Percentiles rank a stretch among this genome's conserved stretches.
These are phyloP conservation scores for Claviceps sp. DNA, from an alignment of 2,329 filamentous ascomycete genomes.

Conservation along the genomic window DNA sequence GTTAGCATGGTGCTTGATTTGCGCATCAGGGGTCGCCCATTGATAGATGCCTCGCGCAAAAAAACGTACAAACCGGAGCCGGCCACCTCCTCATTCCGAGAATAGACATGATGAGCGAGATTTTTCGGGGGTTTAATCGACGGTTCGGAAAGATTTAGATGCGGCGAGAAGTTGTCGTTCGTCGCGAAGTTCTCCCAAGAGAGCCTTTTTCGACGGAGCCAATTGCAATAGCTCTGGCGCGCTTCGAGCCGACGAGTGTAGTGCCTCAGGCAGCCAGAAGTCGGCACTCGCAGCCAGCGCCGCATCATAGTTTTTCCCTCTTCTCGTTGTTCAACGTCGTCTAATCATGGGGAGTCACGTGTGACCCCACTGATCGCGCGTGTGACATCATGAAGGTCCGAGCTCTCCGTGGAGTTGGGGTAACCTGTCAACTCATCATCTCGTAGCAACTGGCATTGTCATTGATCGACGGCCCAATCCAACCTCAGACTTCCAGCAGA, in stretches of 20 bases:
- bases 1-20: conserved; percentile 10
- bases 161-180: background rate
- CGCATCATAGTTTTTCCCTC: background rate
- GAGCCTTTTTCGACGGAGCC: conserved; percentile 26
- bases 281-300: background rate
- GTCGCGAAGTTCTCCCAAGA: conserved; percentile 15
- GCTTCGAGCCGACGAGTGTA: conserved; percentile 16
- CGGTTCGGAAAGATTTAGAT: conserved; percentile 18
- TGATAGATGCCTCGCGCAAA: conserved; percentile 23
- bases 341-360: background rate
- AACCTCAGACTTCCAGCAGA: too few relatives aligned
- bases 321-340: too few relatives aligned
- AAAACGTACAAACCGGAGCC: conserved; percentile 61
- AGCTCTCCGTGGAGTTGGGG: background rate
- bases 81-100: conserved; percentile 75
- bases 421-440: background rate
- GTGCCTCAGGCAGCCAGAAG: conserved; percentile 15
- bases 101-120: conserved; percentile 54
- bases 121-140: conserved; percentile 19
- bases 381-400: conserved; percentile 9
- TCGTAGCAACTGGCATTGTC: background rate
- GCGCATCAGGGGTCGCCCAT: conserved; percentile 6
- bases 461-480: background rate
- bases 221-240: conserved; percentile 15
- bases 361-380: background rate